Evolutionary conservation across 768 basidiomycete genomes (phyloP), one percentile per base, ranked within the genome.

Genomic region (Stropharia rugosoannulata): DNA sequence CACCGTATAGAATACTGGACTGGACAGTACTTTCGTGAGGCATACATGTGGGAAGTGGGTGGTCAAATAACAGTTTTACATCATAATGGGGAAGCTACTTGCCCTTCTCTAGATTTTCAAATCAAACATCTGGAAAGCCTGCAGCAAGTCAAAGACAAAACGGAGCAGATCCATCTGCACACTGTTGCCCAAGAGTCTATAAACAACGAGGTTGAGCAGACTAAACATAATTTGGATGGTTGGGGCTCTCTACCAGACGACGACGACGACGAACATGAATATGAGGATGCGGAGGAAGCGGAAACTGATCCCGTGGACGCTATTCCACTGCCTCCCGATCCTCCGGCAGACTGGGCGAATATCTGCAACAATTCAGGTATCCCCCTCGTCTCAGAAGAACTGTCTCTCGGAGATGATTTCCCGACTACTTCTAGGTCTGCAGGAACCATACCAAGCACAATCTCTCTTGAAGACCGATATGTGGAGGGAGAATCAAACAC

Each of bases 1-100:
- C 63, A 66, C 51, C 27, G 58, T 9, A 49, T 66, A 42, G 41
- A 62, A 36, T 22, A 37, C n/a, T 66, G 65, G 65, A 64, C 54
- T 7, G 61, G 63, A 1, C 25, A 5, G 1, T 52, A 57, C 32
- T 65, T 55, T 40, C 45, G 51, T 2, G 16, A 38, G 4, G 56
- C 55, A 1, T 45, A 36, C 37, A 47, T 65, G 8, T 59, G 56
- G 54, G 54, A 65, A 43, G 45, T 52, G 3, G 58, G 64, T 9
- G 37, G 41, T 2, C 42, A 56, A 8, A 19, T 64, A 11, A 8
- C 54, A 1, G 15, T 62, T 2, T 16, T 44, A 4, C 62, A 63
- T 29, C 32, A 32, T 32, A 48, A 4, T 15, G 25, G 9, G 10
- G n/a, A 25, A 16, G 32, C 15, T 9, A 10, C 36, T 9, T 48